Evolutionary conservation across 1,284 basidiomycete genomes (phyloP).

Genomic region (Anthracocystis walkeri): DNA sequence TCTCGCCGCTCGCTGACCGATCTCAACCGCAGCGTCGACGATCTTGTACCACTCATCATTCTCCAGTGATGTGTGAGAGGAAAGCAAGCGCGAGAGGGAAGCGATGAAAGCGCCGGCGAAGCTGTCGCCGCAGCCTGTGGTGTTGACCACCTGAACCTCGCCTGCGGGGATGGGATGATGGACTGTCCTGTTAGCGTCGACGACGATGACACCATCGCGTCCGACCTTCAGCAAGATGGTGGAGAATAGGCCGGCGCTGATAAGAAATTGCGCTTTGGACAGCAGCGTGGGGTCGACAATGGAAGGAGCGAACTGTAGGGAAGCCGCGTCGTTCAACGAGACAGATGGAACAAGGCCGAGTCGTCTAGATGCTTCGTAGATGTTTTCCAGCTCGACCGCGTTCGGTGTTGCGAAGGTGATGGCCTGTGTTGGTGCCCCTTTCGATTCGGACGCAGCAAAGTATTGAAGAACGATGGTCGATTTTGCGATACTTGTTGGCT

Average conservation of each 20-base stretch:
- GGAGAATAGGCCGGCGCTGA: constrained; percentile 19
- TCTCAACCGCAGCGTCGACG: constrained; percentile 24
- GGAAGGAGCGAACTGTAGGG: background rate
- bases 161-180: constrained; percentile 47
- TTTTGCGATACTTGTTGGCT: constrained; percentile 47
- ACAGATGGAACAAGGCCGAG: constrained; percentile 11
- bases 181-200: constrained; percentile 11
- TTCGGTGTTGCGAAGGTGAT: constrained; percentile 52
- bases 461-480: constrained; percentile 22
- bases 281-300: constrained; percentile 6
- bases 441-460: constrained; percentile 3
- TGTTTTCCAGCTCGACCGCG: constrained; percentile 39
- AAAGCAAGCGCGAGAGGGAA: constrained; percentile 21
- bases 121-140: constrained; percentile 67
- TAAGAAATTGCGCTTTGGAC: constrained; percentile 10
- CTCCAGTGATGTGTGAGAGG: background rate
- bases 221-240: constrained; percentile 55
- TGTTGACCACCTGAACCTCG: constrained; percentile 43
- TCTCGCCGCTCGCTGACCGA: constrained; percentile 44
- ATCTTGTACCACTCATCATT: background rate
- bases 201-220: constrained; percentile 33
- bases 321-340: background rate
- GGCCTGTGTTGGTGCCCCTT: background rate
- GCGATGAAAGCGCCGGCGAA: constrained; percentile 64
- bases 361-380: constrained; percentile 16